phyloP scores from a whole-genome alignment of 768 basidiomycete genomes.

The Sutorius australiensis region DNA sequence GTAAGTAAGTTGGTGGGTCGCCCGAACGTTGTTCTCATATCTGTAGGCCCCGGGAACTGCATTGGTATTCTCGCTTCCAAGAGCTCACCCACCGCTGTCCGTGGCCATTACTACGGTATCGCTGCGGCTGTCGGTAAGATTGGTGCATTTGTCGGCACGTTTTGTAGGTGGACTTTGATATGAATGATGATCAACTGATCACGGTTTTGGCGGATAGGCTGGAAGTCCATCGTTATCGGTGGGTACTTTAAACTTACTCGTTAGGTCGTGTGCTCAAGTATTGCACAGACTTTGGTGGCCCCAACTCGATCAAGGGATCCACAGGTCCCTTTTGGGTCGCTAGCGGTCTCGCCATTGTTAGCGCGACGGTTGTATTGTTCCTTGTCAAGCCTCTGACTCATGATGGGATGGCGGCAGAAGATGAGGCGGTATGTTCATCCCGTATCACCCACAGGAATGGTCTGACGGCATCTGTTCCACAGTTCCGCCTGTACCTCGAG shows the following conservation, averaged over 20 bases:
- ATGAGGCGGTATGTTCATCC: constrained; percentile 47
- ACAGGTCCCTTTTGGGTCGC: constrained; percentile 88
- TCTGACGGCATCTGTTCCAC: constrained; percentile 1
- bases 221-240: constrained; percentile 65
- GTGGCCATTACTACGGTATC: constrained; percentile 81
- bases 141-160: constrained; percentile 81
- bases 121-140: constrained; percentile 86
- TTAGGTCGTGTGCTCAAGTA: not conserved
- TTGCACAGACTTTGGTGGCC: constrained; percentile 57
- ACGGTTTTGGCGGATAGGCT: constrained; percentile 38
- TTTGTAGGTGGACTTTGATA: constrained; percentile 46
- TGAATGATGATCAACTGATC: constrained; percentile 3
- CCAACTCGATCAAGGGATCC: constrained; percentile 50
- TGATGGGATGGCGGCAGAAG: constrained; percentile 80
- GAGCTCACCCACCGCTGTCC: constrained; percentile 77
- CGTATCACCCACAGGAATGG: not conserved
- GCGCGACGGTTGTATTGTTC: constrained; percentile 67
- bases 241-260: constrained; percentile 6
- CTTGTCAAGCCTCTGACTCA: constrained; percentile 70
- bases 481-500: constrained; percentile 84
- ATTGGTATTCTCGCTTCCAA: constrained; percentile 85
- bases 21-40: not conserved
- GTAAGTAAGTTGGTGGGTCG: constrained; percentile 31
- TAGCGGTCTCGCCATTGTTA: constrained; percentile 79
- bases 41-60: constrained; percentile 74